A percentile compares a stretch with the other conserved stretches of the same genome.
These are phyloP conservation scores for Heracleum sosnowskyi DNA, from an alignment of 129 eudicot genomes.

Conservation along the genomic window DNA sequence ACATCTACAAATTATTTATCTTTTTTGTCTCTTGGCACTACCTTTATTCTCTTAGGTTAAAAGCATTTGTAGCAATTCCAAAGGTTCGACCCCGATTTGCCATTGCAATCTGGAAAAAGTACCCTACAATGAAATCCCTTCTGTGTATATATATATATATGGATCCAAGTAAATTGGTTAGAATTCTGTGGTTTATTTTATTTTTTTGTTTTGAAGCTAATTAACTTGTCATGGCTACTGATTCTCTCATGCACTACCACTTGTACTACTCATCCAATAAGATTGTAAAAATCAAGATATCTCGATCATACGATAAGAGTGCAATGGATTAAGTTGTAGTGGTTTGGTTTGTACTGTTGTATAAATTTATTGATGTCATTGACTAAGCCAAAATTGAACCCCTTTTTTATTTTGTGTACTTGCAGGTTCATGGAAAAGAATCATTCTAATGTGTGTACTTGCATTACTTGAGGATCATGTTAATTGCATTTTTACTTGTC, in stretches of 20 bases:
- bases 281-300: neutral
- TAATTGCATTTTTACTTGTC: too few relatives aligned
- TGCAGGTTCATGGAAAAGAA: constrained; percentile 79
- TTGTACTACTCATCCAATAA: neutral
- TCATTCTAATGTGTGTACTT: too few relatives aligned
- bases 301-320: neutral
- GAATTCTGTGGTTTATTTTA: constrained; percentile 12
- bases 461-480: too few relatives aligned
- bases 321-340: neutral
- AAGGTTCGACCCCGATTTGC: constrained; percentile 94
- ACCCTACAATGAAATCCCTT: constrained; percentile 91
- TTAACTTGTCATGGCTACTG: neutral
- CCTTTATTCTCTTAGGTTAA: too few relatives aligned
- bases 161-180: constrained; percentile 80
- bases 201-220: neutral
- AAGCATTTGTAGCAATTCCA: constrained; percentile 81
- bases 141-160: constrained; percentile 61
- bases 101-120: constrained; percentile 73
- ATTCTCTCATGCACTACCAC: neutral
- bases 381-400: neutral
- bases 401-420: neutral
- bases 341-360: neutral
- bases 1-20: neutral
- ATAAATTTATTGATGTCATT: neutral
- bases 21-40: constrained; percentile 7